Percentiles rank a stretch among this genome's conserved stretches.
These are phyloP conservation scores for Arachis stenosperma DNA, from an alignment of 306 rosid genomes.

Conservation along the genomic window DNA sequence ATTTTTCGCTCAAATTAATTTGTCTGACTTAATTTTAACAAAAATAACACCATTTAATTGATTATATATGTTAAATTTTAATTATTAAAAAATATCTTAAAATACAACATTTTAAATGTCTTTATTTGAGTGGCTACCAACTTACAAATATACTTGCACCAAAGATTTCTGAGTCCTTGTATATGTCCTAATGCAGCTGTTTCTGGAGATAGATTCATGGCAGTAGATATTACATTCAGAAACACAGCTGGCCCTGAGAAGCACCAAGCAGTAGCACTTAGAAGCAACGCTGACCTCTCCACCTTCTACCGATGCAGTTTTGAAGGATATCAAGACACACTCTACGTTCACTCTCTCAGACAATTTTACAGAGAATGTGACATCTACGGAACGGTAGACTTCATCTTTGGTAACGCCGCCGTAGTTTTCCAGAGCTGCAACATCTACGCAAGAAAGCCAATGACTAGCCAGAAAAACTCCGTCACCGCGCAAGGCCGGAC, in stretches of 20 bases:
- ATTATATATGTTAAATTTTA: too few relatives aligned
- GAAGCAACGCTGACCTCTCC: conserved; percentile 79
- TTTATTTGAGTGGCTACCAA: too few relatives aligned
- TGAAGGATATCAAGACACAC: conserved; percentile 91
- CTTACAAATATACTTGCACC: too few relatives aligned
- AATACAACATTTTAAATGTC: too few relatives aligned
- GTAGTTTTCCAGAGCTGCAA: conserved; percentile 77
- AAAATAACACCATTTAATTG: too few relatives aligned
- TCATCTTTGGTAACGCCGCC: conserved; percentile 83
- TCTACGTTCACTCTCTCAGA: conserved; percentile 72
- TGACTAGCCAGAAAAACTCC: conserved; percentile 52
- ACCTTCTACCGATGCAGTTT: conserved; percentile 81
- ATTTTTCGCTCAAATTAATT: too few relatives aligned
- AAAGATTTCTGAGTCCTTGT: background rate
- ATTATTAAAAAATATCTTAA: too few relatives aligned
- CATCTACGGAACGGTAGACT: conserved; percentile 75
- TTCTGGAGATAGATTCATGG: conserved; percentile 69
- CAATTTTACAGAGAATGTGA: conserved; percentile 82
- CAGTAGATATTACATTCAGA: conserved; percentile 71
- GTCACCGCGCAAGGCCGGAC: conserved; percentile 78
- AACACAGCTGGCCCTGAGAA: conserved; percentile 81
- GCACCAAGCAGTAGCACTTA: conserved; percentile 84
- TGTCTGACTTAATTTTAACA: too few relatives aligned
- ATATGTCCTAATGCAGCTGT: conserved; percentile 55
- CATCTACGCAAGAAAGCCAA: conserved; percentile 62